Conservation (phyloP, 73 alveolate genomes). For the Blepharisma stoltei region DNA sequence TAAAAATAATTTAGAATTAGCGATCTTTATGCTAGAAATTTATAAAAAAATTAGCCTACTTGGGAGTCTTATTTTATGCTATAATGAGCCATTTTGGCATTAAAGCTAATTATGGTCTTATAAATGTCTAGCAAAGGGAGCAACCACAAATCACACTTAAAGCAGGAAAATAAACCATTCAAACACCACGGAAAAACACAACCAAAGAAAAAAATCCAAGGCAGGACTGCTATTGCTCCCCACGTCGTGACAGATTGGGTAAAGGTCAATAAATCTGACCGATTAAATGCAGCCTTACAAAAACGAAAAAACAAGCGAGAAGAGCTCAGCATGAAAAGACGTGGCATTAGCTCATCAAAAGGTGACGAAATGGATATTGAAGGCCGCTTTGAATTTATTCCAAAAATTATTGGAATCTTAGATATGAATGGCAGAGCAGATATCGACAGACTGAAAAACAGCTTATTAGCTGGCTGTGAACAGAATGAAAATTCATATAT, state of each 20-base stretch:
- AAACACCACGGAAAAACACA: constrained; percentile 10
- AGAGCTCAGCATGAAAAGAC: not conserved
- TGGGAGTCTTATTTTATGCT: no score
- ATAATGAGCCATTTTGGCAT: no score
- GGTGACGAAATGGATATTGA: not conserved
- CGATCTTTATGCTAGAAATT: no score
- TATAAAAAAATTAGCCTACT: no score
- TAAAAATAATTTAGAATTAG: no score
- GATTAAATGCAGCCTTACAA: constrained; percentile 2
- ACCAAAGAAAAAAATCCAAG: not conserved
- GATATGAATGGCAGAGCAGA: not conserved
- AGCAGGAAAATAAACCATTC: constrained; percentile 31
- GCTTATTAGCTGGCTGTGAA: not conserved
- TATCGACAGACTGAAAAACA: not conserved
- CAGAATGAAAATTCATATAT: not conserved
- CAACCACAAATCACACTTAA: constrained; percentile 16
- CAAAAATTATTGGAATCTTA: not conserved
- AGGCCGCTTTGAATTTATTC: constrained; percentile 4
- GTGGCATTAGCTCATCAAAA: not conserved
- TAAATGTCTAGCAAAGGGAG: not conserved
- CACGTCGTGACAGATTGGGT: not conserved
- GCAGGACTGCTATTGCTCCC: constrained; percentile 15
- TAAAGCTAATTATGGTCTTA: no score
- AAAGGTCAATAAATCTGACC: not conserved
- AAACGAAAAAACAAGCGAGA: constrained; percentile 30